Base-by-base conservation (phyloP, 2,329 filamentous ascomycete genomes). In the Trichophyton rubrum region DNA sequence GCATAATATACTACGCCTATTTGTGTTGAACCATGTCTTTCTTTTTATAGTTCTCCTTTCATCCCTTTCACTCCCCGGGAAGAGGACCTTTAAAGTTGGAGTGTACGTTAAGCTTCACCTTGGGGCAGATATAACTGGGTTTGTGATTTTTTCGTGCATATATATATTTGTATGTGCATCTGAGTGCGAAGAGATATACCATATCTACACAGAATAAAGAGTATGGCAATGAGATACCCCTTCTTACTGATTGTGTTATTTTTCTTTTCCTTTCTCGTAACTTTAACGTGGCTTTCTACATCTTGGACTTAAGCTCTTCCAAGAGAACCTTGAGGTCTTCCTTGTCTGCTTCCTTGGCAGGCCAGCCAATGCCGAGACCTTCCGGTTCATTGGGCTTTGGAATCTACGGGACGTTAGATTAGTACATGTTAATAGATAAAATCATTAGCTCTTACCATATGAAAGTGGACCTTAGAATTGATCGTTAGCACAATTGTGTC, bases 241-340 rank as follows among this genome's bases (percentile, higher is more conserved):
- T 51, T 27, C 45, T 13, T 24, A 51, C 33, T 33, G 9, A 5
- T 33, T 33, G 6, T 9, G 30, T 5, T 33, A 33, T 24, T 24
- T 7, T 30, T 30, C 27, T 30, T 30, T 30, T 30, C 33, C 9
- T 13, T 13, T 13, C 9, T 38, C 33, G 33, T 2, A 9, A 13
- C 33, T 38, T 38, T 38, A 38, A 13, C 9, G 33, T 38, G 33
- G 33, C 33, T 51, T 5, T 58, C 74, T 79, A 96, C 81, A 97
- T 92, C 81, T 90, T 96, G 15, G 86, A 76, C 82, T 95, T 95
- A 70, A 99, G 80, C 60, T 95, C 88, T 73, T 92, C 90, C 63
- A 82, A 80, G 63, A 95, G 77, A 64, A 82, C 83, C 80, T 91
- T 89, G 68, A 99, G 77, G 71, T 85, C 82, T 0, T 89, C 88